phyloP scores from a whole-genome alignment of 129 eudicot genomes.

The Chrysanthemum makinoi region DNA sequence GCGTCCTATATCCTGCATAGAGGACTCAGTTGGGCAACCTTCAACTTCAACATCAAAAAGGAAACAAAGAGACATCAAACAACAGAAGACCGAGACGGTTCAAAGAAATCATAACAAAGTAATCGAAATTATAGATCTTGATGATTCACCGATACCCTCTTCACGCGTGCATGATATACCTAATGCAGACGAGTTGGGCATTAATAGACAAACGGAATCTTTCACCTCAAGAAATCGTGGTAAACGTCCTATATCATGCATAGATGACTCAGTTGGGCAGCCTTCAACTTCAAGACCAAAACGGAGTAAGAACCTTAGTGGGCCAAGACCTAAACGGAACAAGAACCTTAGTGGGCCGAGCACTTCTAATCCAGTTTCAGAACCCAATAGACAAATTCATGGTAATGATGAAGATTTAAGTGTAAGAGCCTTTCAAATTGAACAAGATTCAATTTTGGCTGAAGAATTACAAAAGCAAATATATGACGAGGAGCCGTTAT shows the following conservation, averaged over 20 bases:
- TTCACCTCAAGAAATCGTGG: slow-evolving; percentile 32
- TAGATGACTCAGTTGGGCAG: slow-evolving; percentile 33
- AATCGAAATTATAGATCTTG: slow-evolving; percentile 12
- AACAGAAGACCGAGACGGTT: not conserved
- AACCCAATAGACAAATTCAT: slow-evolving; percentile 20
- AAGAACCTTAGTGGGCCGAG: slow-evolving; percentile 17
- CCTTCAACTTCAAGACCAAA: slow-evolving; percentile 36
- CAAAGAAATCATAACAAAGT: slow-evolving; percentile 31
- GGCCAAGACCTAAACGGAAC: not conserved
- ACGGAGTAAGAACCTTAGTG: not conserved
- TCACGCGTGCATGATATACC: not conserved
- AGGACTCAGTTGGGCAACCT: slow-evolving; percentile 34
- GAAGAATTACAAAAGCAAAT: slow-evolving; percentile 78
- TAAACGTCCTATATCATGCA: slow-evolving; percentile 46
- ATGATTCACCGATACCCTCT: not conserved
- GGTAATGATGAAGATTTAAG: slow-evolving; percentile 34
- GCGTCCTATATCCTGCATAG: slow-evolving; percentile 40
- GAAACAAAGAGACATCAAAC: slow-evolving; percentile 24
- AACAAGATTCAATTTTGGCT: slow-evolving; percentile 78
- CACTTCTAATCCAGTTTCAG: slow-evolving; percentile 26
- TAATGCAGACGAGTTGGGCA: slow-evolving; percentile 9
- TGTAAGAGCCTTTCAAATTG: slow-evolving; percentile 54
- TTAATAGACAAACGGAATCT: slow-evolving; percentile 52
- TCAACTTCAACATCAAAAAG: slow-evolving; percentile 36
- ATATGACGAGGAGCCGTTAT: slow-evolving; percentile 41